Evolutionary conservation across 208 protist species (phyloP).

Genomic region (Angomonas ambiguus): DNA sequence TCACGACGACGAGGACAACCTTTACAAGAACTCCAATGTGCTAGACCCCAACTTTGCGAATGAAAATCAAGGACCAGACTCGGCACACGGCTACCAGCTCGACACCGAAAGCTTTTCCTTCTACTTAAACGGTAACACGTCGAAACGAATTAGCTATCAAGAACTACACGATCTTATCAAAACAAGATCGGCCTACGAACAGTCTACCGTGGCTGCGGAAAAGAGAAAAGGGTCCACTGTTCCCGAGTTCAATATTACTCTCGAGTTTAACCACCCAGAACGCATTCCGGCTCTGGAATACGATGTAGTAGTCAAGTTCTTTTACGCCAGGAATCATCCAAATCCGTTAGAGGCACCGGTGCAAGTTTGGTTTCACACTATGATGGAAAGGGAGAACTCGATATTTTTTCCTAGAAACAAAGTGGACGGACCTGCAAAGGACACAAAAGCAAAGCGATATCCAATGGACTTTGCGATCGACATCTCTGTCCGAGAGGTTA

Average conservation of each 20-base stretch:
- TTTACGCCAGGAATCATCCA: conserved; percentile 58
- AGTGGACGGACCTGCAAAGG: conserved; percentile 73
- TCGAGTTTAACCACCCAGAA: conserved; percentile 33
- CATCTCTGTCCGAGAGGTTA: conserved; percentile 27
- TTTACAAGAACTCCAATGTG: conserved; percentile 22
- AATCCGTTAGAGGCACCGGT: conserved; percentile 60
- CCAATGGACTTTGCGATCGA: conserved; percentile 54
- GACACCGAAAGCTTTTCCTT: conserved; percentile 17
- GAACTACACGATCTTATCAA: conserved; percentile 11
- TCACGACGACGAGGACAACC: conserved; percentile 43
- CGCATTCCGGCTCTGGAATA: conserved; percentile 46
- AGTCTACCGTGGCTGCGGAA: not conserved
- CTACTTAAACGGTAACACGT: not conserved
- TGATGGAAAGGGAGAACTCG: conserved; percentile 30
- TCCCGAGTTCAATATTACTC: conserved; percentile 6
- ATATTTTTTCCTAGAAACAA: conserved; percentile 30
- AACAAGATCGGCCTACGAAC: not conserved
- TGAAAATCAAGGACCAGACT: conserved; percentile 5
- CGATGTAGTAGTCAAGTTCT: conserved; percentile 68
- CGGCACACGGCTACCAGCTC: conserved; percentile 5
- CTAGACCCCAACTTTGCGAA: conserved; percentile 20
- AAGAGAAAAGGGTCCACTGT: not conserved
- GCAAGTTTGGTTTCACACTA: conserved; percentile 77
- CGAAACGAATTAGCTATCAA: conserved; percentile 10
- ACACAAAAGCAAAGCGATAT: conserved; percentile 58